A percentile compares a stretch with the other conserved stretches of the same genome.
phyloP scores from a whole-genome alignment of 2,329 filamentous ascomycete species.

The Pseudocercospora macadamiae region DNA sequence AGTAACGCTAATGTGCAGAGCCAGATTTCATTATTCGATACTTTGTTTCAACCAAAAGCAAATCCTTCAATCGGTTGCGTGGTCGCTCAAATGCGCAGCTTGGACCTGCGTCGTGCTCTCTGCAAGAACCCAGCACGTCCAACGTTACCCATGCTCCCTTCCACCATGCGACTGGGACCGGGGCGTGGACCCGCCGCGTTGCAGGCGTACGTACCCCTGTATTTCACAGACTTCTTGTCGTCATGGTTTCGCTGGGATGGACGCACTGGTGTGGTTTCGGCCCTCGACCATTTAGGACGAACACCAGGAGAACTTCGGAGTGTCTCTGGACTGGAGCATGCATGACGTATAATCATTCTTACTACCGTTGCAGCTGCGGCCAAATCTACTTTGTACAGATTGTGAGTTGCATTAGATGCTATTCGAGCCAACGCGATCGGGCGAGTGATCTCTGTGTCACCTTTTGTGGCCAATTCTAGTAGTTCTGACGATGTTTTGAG shows the following conservation, averaged over 20 bases:
- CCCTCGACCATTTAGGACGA: not conserved
- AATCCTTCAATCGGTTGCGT: slow-evolving; percentile 1
- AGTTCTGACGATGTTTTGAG: not conserved
- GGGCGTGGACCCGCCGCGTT: not conserved
- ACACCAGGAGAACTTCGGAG: slow-evolving; percentile 1
- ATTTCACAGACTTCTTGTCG: not conserved
- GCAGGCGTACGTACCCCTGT: not conserved
- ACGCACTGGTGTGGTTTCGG: not conserved
- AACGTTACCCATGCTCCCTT: not conserved
- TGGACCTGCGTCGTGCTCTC: slow-evolving; percentile 15
- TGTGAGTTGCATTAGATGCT: not conserved
- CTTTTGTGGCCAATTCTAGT: not conserved
- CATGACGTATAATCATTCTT: not conserved
- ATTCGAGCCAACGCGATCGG: not conserved
- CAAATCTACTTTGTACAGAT: not conserved
- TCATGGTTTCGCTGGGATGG: not conserved
- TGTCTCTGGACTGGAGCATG: not conserved
- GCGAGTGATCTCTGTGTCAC: not conserved
- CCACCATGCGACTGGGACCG: not conserved
- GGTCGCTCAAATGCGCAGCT: not conserved
- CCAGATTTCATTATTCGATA: not conserved
- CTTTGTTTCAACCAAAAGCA: not conserved
- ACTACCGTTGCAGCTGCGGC: not conserved
- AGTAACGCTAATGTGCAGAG: not conserved
- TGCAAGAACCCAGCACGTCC: not conserved